Percentiles rank a stretch among this genome's conserved stretches.
These are phyloP conservation scores for Backusella tarrabulga DNA, from an alignment of 192 early-diverging fungal genomes.

Conservation along the genomic window DNA sequence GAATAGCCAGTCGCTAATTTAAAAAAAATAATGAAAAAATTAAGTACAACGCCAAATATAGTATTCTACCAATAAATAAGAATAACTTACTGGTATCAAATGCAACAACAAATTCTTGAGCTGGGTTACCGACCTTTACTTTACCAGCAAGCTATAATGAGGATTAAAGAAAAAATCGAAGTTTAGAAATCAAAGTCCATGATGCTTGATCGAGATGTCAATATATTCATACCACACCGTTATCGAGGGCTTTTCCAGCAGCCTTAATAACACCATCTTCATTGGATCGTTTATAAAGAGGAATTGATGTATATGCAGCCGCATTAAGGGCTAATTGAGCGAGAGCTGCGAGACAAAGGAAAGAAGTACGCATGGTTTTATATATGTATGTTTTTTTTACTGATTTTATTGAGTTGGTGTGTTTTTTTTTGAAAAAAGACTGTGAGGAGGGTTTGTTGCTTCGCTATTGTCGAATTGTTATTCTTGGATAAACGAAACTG, in stretches of 20 bases:
- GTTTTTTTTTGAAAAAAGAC: neutral
- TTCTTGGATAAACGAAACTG: neutral
- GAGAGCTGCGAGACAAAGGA: constrained; percentile 32
- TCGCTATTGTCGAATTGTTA: neutral
- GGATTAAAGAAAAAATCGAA: neutral
- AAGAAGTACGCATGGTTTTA: constrained; percentile 25
- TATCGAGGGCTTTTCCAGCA: constrained; percentile 30
- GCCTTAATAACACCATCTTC: constrained; percentile 20
- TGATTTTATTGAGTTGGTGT: neutral
- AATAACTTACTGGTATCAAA: constrained; percentile 72
- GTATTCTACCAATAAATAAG: neutral
- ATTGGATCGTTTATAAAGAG: constrained; percentile 8
- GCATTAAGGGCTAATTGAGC: constrained; percentile 29
- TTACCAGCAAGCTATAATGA: constrained; percentile 78
- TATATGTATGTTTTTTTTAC: neutral
- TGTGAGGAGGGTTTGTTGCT: neutral
- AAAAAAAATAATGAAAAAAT: constrained; percentile 5
- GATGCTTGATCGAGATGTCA: neutral
- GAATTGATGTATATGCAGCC: constrained; percentile 15
- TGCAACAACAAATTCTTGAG: constrained; percentile 88
- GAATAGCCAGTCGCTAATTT: constrained; percentile 32
- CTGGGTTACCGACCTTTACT: constrained; percentile 81
- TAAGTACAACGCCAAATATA: constrained; percentile 15
- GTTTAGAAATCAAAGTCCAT: neutral
- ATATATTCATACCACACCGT: constrained; percentile 24